Percentiles rank a stretch among this genome's conserved stretches.
Evolutionary conservation across 2,329 filamentous ascomycete species (phyloP).

Genomic region (Fusarium incarnatum): DNA sequence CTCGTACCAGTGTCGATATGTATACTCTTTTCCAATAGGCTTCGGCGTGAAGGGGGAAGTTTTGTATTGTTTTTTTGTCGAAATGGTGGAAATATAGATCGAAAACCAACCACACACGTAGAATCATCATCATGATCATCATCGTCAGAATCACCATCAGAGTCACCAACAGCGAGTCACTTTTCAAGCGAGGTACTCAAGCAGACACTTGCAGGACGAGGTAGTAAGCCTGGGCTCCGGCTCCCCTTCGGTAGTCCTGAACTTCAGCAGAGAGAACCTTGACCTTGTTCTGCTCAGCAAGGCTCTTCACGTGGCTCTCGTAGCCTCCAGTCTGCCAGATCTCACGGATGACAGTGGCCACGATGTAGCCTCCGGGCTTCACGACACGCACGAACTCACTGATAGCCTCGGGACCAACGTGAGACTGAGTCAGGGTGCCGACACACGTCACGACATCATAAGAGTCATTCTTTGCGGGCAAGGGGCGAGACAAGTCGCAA

Average conservation of each 20-base stretch:
- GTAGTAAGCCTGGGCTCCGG: slow-evolving; percentile 49
- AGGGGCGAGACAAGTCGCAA: slow-evolving; percentile 59
- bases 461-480: slow-evolving; percentile 53
- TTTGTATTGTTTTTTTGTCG: slow-evolving; percentile 15
- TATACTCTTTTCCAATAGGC: slow-evolving; percentile 3
- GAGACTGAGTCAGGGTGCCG: slow-evolving; percentile 66
- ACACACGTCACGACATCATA: slow-evolving; percentile 66
- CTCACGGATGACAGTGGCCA: slow-evolving; percentile 62
- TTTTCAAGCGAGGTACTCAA: slow-evolving; percentile 24
- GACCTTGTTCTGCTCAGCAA: slow-evolving; percentile 45
- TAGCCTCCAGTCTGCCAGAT: slow-evolving; percentile 64
- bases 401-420: slow-evolving; percentile 63
- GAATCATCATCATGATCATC: slow-evolving; percentile 16
- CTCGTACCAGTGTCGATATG: slow-evolving; percentile 1
- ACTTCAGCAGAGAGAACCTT: slow-evolving; percentile 47
- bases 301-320: slow-evolving; percentile 54
- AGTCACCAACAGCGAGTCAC: slow-evolving; percentile 12
- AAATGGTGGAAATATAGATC: background rate
- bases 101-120: slow-evolving; percentile 11
- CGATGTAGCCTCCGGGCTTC: slow-evolving; percentile 60
- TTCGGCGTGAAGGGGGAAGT: background rate
- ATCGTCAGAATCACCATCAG: slow-evolving; percentile 12
- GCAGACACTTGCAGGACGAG: slow-evolving; percentile 46
- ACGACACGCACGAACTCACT: slow-evolving; percentile 63
- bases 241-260: slow-evolving; percentile 50